Conservation (phyloP, 164 flowering plant genomes). For the Brasenia schreberi region DNA sequence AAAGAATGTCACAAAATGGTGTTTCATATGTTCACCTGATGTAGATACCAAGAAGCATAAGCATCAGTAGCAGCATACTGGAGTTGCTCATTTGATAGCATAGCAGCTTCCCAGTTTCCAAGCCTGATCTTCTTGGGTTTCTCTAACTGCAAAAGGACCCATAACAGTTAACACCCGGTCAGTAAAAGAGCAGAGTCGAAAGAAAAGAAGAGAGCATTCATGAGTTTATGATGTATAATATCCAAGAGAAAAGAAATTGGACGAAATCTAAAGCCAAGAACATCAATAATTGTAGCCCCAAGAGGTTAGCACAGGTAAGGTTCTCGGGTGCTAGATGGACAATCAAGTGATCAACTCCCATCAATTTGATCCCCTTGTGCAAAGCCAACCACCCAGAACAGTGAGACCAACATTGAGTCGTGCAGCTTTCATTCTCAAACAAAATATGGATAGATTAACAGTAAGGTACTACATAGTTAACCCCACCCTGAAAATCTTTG, state of each 20-base stretch:
- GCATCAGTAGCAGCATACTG: conserved; percentile 84
- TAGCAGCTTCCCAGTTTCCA: conserved; percentile 67
- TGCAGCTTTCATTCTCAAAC: too few species aligned
- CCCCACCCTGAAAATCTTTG: too few species aligned
- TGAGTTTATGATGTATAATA: not conserved
- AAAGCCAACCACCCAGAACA: too few species aligned
- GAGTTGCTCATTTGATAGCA: conserved; percentile 46
- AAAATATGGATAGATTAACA: too few species aligned
- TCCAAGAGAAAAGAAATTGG: not conserved
- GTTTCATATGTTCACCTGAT: conserved; percentile 10
- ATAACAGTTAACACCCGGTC: not conserved
- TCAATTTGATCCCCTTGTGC: too few species aligned
- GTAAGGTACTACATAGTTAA: too few species aligned
- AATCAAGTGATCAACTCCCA: too few species aligned
- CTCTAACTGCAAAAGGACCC: conserved; percentile 32
- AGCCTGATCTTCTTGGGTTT: conserved; percentile 43
- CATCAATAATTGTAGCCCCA: not conserved
- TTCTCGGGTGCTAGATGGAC: too few species aligned
- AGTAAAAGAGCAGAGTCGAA: too few species aligned
- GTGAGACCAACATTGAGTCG: too few species aligned
- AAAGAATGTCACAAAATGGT: not conserved
- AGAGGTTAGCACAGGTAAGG: too few species aligned
- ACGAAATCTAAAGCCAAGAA: not conserved
- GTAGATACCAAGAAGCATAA: conserved; percentile 63
- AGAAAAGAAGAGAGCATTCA: not conserved